Conservation (phyloP, 164 flowering plant species). For the Protea cynaroides region DNA sequence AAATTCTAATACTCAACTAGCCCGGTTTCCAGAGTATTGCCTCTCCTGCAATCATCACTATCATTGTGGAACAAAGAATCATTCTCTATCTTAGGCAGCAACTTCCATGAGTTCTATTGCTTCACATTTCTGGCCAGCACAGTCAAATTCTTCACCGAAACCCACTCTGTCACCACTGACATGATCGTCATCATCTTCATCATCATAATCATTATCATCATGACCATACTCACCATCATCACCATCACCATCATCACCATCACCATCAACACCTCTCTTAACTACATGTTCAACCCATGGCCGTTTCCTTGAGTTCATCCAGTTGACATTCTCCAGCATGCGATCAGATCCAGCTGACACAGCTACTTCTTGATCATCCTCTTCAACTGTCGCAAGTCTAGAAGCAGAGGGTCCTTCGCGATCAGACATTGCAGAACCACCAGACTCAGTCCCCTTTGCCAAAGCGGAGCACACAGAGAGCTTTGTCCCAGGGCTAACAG, state of each 20-base stretch:
- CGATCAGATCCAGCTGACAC: slow-evolving; percentile 7
- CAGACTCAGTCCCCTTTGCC: slow-evolving; percentile 33
- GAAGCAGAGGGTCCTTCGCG: slow-evolving; percentile 18
- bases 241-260: slow-evolving; percentile 1
- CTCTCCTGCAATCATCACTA: neutral
- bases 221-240: slow-evolving; percentile 3
- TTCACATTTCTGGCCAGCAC: slow-evolving; percentile 18
- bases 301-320: slow-evolving; percentile 18
- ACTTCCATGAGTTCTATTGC: slow-evolving; percentile 25
- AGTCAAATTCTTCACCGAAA: slow-evolving; percentile 7
- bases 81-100: slow-evolving; percentile 11
- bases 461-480: slow-evolving; percentile 28
- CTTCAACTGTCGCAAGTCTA: slow-evolving; percentile 26
- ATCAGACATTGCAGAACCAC: slow-evolving; percentile 23
- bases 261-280: slow-evolving; percentile 2
- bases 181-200: slow-evolving; percentile 10
- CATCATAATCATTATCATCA: slow-evolving; percentile 5
- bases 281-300: slow-evolving; percentile 20
- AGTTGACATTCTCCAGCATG: slow-evolving; percentile 13
- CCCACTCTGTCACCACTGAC: slow-evolving; percentile 4
- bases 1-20: neutral
- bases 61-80: neutral
- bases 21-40: neutral
- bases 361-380: slow-evolving; percentile 22
- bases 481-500: slow-evolving; percentile 35